A percentile compares a stretch with the other conserved stretches of the same genome.
Evolutionary conservation across 805 yeast genomes (phyloP).

Genomic region (Priceomyces carsonii): DNA sequence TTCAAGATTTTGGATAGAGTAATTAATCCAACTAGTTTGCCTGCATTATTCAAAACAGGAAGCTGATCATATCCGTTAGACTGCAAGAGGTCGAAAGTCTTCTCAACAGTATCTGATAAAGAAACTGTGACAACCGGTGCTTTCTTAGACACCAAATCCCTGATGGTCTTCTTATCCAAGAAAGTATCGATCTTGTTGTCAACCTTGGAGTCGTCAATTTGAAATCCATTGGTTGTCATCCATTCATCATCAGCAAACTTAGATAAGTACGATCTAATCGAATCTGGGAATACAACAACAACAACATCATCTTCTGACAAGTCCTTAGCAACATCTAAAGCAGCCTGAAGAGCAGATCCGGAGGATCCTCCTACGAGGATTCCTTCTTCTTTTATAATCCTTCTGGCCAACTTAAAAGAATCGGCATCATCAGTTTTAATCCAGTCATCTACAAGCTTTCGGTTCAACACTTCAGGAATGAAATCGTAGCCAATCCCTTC

Average conservation of each 20-base stretch:
- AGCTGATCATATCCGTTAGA: constrained; percentile 82
- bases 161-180: constrained; percentile 49
- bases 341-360: constrained; percentile 81
- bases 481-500: constrained; percentile 93
- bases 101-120: constrained; percentile 56
- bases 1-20: constrained; percentile 74
- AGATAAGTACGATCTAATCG: constrained; percentile 81
- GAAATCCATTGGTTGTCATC: constrained; percentile 77
- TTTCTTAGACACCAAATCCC: constrained; percentile 60
- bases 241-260: constrained; percentile 90
- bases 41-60: constrained; percentile 65
- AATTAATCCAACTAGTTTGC: constrained; percentile 71
- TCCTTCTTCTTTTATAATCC: constrained; percentile 83
- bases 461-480: constrained; percentile 75
- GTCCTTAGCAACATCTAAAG: constrained; percentile 65
- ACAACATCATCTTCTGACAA: constrained; percentile 72
- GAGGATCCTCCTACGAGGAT: constrained; percentile 88
- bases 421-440: constrained; percentile 83
- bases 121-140: constrained; percentile 80
- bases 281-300: constrained; percentile 84
- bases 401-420: constrained; percentile 77
- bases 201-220: constrained; percentile 49
- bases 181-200: constrained; percentile 44
- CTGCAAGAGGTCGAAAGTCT: constrained; percentile 69
- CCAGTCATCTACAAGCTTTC: constrained; percentile 72